phyloP scores from a whole-genome alignment of 2,329 filamentous ascomycete genomes.

The Coniochaeta ligniaria region DNA sequence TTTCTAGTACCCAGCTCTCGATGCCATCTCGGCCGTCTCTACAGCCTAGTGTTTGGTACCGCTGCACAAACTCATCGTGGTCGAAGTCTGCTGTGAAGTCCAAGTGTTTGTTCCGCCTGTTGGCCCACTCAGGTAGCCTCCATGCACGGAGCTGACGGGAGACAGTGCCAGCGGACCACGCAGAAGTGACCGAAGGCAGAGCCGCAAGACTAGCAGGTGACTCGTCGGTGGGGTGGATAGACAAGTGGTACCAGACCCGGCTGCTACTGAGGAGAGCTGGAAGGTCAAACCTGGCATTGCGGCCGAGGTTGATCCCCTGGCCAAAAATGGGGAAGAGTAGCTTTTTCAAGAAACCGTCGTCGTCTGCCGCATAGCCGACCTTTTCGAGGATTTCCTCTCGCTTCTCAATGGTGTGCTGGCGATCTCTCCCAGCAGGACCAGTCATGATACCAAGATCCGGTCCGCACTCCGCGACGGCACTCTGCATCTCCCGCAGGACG shows the following conservation, averaged over 20 bases:
- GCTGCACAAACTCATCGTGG: slow-evolving; percentile 78
- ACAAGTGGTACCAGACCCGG: slow-evolving; percentile 91
- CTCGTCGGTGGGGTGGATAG: slow-evolving; percentile 86
- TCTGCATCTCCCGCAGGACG: slow-evolving; percentile 79
- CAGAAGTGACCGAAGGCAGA: slow-evolving; percentile 63
- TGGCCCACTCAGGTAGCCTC: slow-evolving; percentile 94
- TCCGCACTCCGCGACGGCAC: slow-evolving; percentile 68
- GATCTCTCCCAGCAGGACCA: slow-evolving; percentile 60
- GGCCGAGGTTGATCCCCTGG: slow-evolving; percentile 75
- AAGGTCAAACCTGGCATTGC: slow-evolving; percentile 72
- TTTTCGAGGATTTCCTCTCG: slow-evolving; percentile 81
- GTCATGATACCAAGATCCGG: slow-evolving; percentile 71
- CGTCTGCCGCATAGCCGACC: slow-evolving; percentile 72
- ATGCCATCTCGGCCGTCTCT: slow-evolving; percentile 86
- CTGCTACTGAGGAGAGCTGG: slow-evolving; percentile 69
- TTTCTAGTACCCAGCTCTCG: slow-evolving; percentile 87
- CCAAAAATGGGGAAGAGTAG: slow-evolving; percentile 72
- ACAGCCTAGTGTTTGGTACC: slow-evolving; percentile 80
- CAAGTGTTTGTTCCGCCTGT: slow-evolving; percentile 80
- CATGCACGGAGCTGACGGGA: slow-evolving; percentile 90
- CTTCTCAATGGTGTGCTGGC: slow-evolving; percentile 73
- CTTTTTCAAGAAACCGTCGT: slow-evolving; percentile 74
- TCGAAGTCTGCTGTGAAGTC: slow-evolving; percentile 98
- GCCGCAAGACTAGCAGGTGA: slow-evolving; percentile 67
- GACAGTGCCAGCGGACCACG: slow-evolving; percentile 89